phyloP scores from a whole-genome alignment of 371 early-diverging fungal species.

The Apophysomyces sp. region DNA sequence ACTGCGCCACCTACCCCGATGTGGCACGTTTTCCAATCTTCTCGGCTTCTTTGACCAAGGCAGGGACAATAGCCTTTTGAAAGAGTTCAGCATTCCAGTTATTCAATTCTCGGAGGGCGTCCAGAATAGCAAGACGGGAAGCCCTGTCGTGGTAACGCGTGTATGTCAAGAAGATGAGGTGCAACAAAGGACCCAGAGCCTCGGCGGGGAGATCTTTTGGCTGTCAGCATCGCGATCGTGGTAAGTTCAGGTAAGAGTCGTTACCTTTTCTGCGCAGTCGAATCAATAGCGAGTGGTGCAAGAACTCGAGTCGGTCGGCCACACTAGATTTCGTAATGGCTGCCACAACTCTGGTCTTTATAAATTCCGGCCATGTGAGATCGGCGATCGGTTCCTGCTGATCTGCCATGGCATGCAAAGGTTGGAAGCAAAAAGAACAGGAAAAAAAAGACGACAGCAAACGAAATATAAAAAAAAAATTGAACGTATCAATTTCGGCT shows the following conservation, averaged over 20 bases:
- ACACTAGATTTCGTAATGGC: constrained; percentile 52
- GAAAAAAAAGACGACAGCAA: not conserved
- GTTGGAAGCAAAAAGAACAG: not conserved
- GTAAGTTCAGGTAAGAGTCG: not conserved
- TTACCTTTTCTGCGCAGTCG: constrained; percentile 62
- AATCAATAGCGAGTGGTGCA: constrained; percentile 55
- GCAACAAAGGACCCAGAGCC: constrained; percentile 52
- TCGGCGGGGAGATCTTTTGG: constrained; percentile 57
- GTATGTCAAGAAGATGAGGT: constrained; percentile 56
- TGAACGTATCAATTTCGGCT: constrained; percentile 6
- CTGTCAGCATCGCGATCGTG: not conserved
- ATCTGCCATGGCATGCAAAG: constrained; percentile 25
- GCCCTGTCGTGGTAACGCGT: constrained; percentile 64
- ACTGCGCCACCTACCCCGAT: constrained; percentile 47
- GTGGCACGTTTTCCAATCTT: constrained; percentile 48
- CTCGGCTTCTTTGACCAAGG: constrained; percentile 55
- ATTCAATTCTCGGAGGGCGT: constrained; percentile 58
- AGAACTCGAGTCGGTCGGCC: constrained; percentile 54
- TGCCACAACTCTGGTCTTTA: constrained; percentile 48
- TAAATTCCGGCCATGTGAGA: constrained; percentile 59
- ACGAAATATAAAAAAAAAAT: constrained; percentile 2
- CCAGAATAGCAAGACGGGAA: constrained; percentile 59
- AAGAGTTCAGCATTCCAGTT: constrained; percentile 62
- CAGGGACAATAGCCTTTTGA: constrained; percentile 52
- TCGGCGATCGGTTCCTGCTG: constrained; percentile 42